Base-by-base conservation (phyloP, 2,329 filamentous ascomycete species). In the Alternaria viburni region DNA sequence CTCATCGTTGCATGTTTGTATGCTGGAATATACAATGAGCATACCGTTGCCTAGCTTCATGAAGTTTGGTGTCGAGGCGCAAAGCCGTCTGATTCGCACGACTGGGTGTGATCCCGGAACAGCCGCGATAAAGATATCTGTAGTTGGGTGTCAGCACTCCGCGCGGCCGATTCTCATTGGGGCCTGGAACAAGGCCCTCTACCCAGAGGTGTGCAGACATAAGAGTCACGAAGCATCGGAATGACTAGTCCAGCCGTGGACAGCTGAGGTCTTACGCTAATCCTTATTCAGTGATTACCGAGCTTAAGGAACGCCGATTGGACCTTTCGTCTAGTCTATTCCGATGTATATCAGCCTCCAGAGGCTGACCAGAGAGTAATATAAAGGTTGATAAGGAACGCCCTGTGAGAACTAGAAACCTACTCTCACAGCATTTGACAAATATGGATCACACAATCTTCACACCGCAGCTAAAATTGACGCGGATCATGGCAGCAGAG, bases 381-480 rank as follows among this genome's bases (percentile, higher is more conserved):
- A 63, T 47, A 56, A 26, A 46, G 41, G 19, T 30, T 28, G 12
- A 13, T 32, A 28, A 50, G 28, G 32, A 28, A 50, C 23, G 32
- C 19, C 19, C 6, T 44, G 11, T 41, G 36, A 19, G 15, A 17
- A 36, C 26, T 7, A 17, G 36, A 23, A 15, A 51, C n/a, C n/a
- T n/a, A 1, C 2, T 30, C 21, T 8, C 9, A 11, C 12, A 43
- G 9, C 25, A 41, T 19, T 10, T 13, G 15, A 25, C 3, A 28
- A 54, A 26, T 25, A 78, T 79, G 77, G 72, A 79, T 3, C 25
- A 56, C 13, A 52, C 65, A 13, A 50, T 79, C 15, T 68, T 64
- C 28, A 79, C 78, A 6, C 67, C 74, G 12, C 69, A 73, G 25
- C 64, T 80, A 13, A 73, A 77, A 43, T 62, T 80, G 52, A 78